phyloP scores from a whole-genome alignment of 2,329 filamentous ascomycete genomes.

The Bipolaris zeicola region DNA sequence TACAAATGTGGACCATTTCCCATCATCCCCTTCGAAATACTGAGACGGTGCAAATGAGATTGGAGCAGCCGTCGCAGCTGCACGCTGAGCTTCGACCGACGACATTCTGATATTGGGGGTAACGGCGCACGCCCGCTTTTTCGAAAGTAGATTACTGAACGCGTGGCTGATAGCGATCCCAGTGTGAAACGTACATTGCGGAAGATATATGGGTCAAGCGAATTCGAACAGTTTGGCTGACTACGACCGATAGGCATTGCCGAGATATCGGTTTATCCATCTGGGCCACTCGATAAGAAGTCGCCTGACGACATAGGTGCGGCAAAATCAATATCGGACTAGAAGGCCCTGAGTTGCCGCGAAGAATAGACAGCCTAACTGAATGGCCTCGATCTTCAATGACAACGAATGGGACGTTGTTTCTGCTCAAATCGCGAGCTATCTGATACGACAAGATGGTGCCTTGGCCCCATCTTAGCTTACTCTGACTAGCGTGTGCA shows the following conservation, averaged over 20 bases:
- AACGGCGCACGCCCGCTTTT: not conserved
- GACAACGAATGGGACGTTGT: not conserved
- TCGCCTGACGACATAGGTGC: not conserved
- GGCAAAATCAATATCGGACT: not conserved
- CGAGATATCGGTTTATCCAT: not conserved
- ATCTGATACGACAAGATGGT: not conserved
- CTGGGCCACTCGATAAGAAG: not conserved
- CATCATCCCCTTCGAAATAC: conserved; percentile 15
- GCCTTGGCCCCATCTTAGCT: not conserved
- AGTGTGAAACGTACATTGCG: not conserved
- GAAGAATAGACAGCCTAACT: not conserved
- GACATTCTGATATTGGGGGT: not conserved
- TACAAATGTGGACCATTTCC: conserved; percentile 35
- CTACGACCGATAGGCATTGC: not conserved
- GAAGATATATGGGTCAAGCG: not conserved
- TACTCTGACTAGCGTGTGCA: not conserved
- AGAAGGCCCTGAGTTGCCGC: not conserved
- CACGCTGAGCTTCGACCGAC: not conserved
- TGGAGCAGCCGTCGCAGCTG: not conserved
- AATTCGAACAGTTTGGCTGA: not conserved
- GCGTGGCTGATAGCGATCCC: not conserved
- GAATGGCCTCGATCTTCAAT: not conserved
- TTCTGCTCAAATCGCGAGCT: not conserved
- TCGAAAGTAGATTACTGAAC: not conserved
- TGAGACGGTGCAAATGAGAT: not conserved